These are phyloP conservation scores for Puccinia hordei DNA, from an alignment of 1,284 basidiomycete species.

Conservation along the genomic window DNA sequence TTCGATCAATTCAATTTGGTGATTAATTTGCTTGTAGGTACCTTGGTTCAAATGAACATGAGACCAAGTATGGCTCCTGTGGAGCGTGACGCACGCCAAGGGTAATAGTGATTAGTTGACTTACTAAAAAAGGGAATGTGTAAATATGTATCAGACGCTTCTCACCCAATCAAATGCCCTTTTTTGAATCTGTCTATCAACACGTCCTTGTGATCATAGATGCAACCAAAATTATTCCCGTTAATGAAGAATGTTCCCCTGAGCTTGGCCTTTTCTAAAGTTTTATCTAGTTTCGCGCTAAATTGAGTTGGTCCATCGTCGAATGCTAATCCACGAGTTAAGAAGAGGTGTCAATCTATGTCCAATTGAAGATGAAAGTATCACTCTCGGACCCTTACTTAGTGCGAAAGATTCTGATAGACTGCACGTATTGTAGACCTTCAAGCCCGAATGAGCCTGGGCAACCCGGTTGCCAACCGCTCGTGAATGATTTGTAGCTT, in stretches of 20 bases:
- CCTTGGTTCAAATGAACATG: conserved; percentile 30
- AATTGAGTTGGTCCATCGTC: conserved; percentile 38
- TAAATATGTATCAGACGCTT: no score
- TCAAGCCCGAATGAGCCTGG: neutral
- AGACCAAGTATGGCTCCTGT: conserved; percentile 41
- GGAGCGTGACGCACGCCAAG: neutral
- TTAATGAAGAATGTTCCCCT: conserved; percentile 35
- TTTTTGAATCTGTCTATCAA: conserved; percentile 22
- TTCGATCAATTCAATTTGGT: conserved; percentile 42
- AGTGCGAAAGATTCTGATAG: conserved; percentile 9
- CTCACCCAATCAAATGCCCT: conserved; percentile 40
- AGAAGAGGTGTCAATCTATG: neutral
- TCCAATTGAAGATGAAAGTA: neutral
- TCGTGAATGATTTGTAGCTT: neutral
- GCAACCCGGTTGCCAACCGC: neutral
- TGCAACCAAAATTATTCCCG: conserved; percentile 36
- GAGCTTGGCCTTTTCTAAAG: neutral
- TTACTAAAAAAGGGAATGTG: no score
- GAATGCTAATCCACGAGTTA: conserved; percentile 21
- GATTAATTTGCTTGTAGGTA: conserved; percentile 24
- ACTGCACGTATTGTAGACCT: conserved; percentile 4
- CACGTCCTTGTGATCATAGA: conserved; percentile 33
- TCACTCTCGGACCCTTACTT: neutral
- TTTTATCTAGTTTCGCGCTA: conserved; percentile 22
- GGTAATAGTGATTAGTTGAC: neutral